Percentiles rank a stretch among this genome's conserved stretches.
Evolutionary conservation across 129 eudicot species (phyloP).

Genomic region (Helianthus annuus): HanXRQr2.0-SUNRISE NC_035437.2:4184090-4184589

Average conservation of each 20-base stretch:
- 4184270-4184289: conserved; percentile 51
- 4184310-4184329: conserved; percentile 39
- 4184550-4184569: too few relatives aligned
- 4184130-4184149: conserved; percentile 2
- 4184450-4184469: neutral
- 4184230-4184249: conserved; percentile 26
- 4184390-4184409: conserved; percentile 26
- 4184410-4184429: conserved; percentile 27
- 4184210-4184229: conserved; percentile 26
- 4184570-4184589: too few relatives aligned
- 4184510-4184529: too few relatives aligned
- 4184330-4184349: conserved; percentile 5
- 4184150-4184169: conserved; percentile 36
- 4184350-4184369: conserved; percentile 9
- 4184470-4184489: neutral
- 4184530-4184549: too few relatives aligned
- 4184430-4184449: conserved; percentile 10
- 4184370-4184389: conserved; percentile 28
- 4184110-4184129: conserved; percentile 36
- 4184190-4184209: conserved; percentile 36
- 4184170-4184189: conserved; percentile 42
- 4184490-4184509: neutral
- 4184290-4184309: conserved; percentile 48
- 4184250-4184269: conserved; percentile 40
- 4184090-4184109: conserved; percentile 10